phyloP scores from a whole-genome alignment of 1,139 yeast species.

The Eremothecium gossypii region DNA sequence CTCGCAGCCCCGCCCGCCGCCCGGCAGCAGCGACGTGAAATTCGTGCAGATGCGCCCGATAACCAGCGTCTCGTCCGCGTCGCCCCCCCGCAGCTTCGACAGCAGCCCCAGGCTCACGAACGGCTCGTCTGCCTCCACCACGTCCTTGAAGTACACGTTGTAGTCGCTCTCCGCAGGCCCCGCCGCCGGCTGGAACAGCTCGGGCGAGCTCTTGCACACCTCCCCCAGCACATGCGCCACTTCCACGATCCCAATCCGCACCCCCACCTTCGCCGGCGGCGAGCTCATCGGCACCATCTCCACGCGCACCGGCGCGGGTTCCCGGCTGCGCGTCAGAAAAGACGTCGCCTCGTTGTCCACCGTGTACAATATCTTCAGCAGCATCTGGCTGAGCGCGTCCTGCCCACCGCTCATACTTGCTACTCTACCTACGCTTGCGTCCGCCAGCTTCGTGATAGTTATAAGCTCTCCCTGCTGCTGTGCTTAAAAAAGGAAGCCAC shows the following conservation, averaged over 20 bases:
- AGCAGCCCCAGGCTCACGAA: conserved; percentile 63
- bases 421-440: background rate
- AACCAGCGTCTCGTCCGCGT: conserved; percentile 33
- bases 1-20: conserved; percentile 25
- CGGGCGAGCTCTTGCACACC: conserved; percentile 28
- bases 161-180: conserved; percentile 36
- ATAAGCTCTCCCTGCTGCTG: background rate
- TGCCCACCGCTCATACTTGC: conserved; percentile 6
- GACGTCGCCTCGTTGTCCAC: conserved; percentile 27
- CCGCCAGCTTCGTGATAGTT: background rate
- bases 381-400: conserved; percentile 16
- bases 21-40: conserved; percentile 43
- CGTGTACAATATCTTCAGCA: conserved; percentile 28
- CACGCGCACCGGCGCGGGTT: conserved; percentile 21
- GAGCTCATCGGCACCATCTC: conserved; percentile 19
- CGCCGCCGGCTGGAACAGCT: conserved; percentile 17
- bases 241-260: conserved; percentile 25
- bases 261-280: conserved; percentile 9
- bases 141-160: conserved; percentile 63
- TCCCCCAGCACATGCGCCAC: conserved; percentile 23
- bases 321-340: conserved; percentile 27
- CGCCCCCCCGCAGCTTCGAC: conserved; percentile 34
- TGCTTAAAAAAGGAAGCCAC: too few species aligned
- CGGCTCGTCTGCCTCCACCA: conserved; percentile 69
- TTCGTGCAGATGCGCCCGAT: conserved; percentile 70